Percentiles rank a stretch among this genome's conserved stretches.
Conservation (phyloP, 2,329 filamentous ascomycete genomes). For the Stenocarpella maydis region DNA sequence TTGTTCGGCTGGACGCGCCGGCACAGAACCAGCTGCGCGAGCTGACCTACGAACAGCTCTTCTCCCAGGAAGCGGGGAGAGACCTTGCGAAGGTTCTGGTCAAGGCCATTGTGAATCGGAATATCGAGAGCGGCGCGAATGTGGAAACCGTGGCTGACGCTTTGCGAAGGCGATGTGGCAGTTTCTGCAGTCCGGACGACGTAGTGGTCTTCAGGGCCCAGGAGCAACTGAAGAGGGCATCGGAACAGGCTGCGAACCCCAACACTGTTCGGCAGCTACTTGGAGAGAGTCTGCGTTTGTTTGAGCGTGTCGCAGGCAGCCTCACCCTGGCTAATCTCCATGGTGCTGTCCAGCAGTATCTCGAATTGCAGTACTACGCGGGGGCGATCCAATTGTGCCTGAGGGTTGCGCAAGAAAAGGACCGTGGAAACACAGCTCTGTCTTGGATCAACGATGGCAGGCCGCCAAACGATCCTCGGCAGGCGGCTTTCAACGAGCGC, state of each 20-base stretch:
- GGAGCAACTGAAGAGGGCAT: conserved; percentile 89
- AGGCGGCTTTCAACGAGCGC: conserved; percentile 72
- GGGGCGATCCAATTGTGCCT: conserved; percentile 90
- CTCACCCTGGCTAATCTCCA: conserved; percentile 83
- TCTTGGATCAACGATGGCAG: conserved; percentile 88
- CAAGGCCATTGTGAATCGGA: conserved; percentile 97
- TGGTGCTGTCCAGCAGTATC: conserved; percentile 80
- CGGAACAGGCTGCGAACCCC: conserved; percentile 77
- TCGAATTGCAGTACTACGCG: conserved; percentile 86
- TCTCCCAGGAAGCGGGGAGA: conserved; percentile 80
- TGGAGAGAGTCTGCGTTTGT: conserved; percentile 87
- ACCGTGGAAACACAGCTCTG: conserved; percentile 85
- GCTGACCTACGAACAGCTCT: conserved; percentile 88
- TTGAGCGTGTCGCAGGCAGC: conserved; percentile 86
- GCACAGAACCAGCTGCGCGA: conserved; percentile 74
- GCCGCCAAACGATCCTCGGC: conserved; percentile 74
- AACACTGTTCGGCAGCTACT: conserved; percentile 81
- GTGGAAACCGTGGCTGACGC: conserved; percentile 97
- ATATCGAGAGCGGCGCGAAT: conserved; percentile 95
- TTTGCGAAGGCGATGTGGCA: conserved; percentile 89
- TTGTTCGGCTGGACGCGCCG: conserved; percentile 75
- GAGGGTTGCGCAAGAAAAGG: conserved; percentile 81
- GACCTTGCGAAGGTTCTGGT: conserved; percentile 93
- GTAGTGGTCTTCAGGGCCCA: conserved; percentile 99
- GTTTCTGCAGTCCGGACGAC: conserved; percentile 96